These are phyloP conservation scores for Trametes punicea DNA, from an alignment of 768 basidiomycete species.

Conservation along the genomic window DNA sequence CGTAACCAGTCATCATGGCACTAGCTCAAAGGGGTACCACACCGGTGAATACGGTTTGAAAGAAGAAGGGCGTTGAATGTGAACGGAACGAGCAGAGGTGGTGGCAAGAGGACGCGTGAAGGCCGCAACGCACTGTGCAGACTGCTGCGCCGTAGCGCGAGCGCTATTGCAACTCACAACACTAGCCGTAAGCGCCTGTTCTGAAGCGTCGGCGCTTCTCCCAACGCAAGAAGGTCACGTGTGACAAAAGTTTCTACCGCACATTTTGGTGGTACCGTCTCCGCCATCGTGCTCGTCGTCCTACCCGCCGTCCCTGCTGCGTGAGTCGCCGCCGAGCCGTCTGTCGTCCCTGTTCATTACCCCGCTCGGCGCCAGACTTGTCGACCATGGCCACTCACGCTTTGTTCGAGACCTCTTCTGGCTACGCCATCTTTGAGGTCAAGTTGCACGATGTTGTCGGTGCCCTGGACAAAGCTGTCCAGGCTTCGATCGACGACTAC, in stretches of 20 bases:
- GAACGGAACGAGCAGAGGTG: background rate
- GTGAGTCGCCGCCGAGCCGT: background rate
- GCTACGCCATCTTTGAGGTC: conserved; percentile 89
- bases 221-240: background rate
- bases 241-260: conserved; percentile 17
- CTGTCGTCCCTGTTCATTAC: background rate
- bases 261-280: conserved; percentile 6
- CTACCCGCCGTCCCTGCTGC: conserved; percentile 2
- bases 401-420: conserved; percentile 91
- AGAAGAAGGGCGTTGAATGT: no score
- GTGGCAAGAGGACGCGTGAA: background rate
- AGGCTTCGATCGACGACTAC: conserved; percentile 84
- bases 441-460: conserved; percentile 87
- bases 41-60: no score
- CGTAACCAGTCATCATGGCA: no score
- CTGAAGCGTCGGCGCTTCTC: background rate
- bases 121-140: no score
- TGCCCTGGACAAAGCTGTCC: conserved; percentile 69
- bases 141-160: no score
- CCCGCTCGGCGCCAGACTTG: background rate
- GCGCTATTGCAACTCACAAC: no score
- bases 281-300: conserved; percentile 12
- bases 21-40: no score
- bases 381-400: conserved; percentile 70
- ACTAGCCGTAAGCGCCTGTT: background rate